Conservation (phyloP, 768 basidiomycete genomes). For the Suillus subaureus region DNA sequence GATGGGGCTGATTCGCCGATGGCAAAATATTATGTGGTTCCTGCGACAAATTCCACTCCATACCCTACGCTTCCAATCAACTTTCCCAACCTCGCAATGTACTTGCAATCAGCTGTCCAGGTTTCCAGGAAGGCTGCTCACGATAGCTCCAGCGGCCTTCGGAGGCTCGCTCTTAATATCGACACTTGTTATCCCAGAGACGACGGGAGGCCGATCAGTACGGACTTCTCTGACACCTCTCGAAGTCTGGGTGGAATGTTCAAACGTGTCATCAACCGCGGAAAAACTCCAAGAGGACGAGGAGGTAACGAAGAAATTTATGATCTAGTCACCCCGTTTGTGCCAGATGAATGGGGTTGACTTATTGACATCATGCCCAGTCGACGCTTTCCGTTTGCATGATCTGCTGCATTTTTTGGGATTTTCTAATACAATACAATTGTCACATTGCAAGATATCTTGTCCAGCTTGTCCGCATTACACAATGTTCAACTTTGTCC, state of each 20-base stretch:
- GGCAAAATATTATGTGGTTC: conserved; percentile 74
- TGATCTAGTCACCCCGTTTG: conserved; percentile 82
- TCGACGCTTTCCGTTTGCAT: background rate
- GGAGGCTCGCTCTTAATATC: conserved; percentile 71
- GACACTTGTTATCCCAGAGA: conserved; percentile 64
- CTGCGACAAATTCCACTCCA: conserved; percentile 57
- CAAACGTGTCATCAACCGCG: conserved; percentile 60
- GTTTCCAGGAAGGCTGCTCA: conserved; percentile 62
- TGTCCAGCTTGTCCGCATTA: background rate
- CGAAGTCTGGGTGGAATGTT: conserved; percentile 52
- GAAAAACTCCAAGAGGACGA: conserved; percentile 47
- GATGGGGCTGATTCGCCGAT: conserved; percentile 63
- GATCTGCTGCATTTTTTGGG: background rate
- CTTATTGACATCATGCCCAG: background rate
- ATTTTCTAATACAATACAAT: conserved; percentile 1
- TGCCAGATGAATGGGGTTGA: conserved; percentile 73
- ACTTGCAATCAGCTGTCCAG: conserved; percentile 70
- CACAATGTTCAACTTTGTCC: background rate
- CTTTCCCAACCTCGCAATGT: conserved; percentile 76
- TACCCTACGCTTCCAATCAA: conserved; percentile 73
- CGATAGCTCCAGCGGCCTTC: conserved; percentile 62
- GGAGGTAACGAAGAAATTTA: conserved; percentile 78
- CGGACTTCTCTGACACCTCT: conserved; percentile 40
- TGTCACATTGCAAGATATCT: background rate
- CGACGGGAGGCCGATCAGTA: conserved; percentile 21